phyloP scores from a whole-genome alignment of 2,329 filamentous ascomycete genomes.

The Fusarium scirpi region DNA sequence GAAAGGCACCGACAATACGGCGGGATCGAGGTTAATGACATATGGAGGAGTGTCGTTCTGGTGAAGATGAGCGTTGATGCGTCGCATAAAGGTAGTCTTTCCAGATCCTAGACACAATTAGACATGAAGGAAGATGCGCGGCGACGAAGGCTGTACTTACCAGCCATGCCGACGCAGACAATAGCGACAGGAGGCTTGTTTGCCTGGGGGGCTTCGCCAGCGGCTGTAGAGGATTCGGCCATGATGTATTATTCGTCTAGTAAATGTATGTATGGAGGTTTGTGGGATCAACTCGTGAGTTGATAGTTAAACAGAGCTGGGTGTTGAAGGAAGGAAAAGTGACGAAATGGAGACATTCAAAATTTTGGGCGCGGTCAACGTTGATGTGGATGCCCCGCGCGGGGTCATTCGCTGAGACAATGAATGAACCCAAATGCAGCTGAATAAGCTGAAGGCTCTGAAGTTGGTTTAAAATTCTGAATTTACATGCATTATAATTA shows the following conservation, averaged over 20 bases:
- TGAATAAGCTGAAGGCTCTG: constrained; percentile 24
- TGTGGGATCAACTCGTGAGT: neutral
- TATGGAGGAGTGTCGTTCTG: constrained; percentile 85
- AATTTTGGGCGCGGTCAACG: constrained; percentile 38
- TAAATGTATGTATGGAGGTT: neutral
- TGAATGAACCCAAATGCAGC: neutral
- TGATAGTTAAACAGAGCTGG: neutral
- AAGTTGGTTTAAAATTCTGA: no score
- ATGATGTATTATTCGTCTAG: constrained; percentile 35
- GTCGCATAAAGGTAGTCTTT: constrained; percentile 99
- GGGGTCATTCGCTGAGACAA: constrained; percentile 43
- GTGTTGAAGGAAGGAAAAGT: constrained; percentile 27
- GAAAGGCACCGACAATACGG: constrained; percentile 92
- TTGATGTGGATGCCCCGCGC: constrained; percentile 45
- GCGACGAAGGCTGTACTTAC: constrained; percentile 55
- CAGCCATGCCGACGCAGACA: constrained; percentile 97
- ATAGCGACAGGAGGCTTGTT: constrained; percentile 75
- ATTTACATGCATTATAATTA: neutral
- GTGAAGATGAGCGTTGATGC: constrained; percentile 94
- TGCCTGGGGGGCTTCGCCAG: constrained; percentile 44
- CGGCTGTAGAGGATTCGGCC: constrained; percentile 51
- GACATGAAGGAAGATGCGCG: constrained; percentile 6
- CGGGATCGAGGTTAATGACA: constrained; percentile 96
- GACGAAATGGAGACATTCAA: constrained; percentile 42
- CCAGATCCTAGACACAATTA: constrained; percentile 74